Conservation (phyloP, 257 asterid species). For the Ligustrum vulgare region DNA sequence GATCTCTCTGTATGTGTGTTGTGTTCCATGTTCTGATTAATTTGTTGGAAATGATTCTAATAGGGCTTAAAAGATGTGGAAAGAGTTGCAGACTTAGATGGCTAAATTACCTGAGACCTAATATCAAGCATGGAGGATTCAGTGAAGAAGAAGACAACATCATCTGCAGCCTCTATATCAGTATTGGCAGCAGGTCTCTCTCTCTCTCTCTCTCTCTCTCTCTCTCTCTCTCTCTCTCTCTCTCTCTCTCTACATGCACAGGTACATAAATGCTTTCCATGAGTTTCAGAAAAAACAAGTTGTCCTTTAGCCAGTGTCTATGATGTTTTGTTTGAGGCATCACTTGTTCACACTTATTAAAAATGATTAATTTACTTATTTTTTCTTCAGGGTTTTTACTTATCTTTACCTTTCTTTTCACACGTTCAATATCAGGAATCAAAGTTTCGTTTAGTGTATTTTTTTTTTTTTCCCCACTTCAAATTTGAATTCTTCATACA, state of each 20-base stretch:
- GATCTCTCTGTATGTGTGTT: not conserved
- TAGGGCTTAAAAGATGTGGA: constrained; percentile 96
- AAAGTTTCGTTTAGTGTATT: not conserved
- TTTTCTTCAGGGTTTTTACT: constrained; percentile 3
- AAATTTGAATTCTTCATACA: not conserved
- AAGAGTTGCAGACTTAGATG: constrained; percentile 94
- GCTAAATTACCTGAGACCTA: constrained; percentile 89
- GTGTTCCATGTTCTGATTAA: not conserved
- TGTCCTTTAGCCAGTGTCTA: constrained; percentile 68
- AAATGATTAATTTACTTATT: constrained; percentile 5
- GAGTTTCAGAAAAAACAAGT: constrained; percentile 30
- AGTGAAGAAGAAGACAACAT: constrained; percentile 97
- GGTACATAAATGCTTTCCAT: constrained; percentile 16
- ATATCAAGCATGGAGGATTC: constrained; percentile 92
- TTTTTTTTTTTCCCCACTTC: too few species aligned
- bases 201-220: not conserved
- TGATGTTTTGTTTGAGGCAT: constrained; percentile 35
- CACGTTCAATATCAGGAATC: not conserved
- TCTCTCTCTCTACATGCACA: constrained; percentile 28
- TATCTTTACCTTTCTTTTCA: not conserved
- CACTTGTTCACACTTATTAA: constrained; percentile 14
- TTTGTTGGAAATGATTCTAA: not conserved
- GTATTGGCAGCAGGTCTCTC: constrained; percentile 94
- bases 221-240: not conserved
- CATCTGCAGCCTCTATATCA: constrained; percentile 92